A percentile compares a stretch with the other conserved stretches of the same genome.
Conservation (phyloP, 1,139 yeast genomes). For the Scheffersomyces segobiensis region DNA sequence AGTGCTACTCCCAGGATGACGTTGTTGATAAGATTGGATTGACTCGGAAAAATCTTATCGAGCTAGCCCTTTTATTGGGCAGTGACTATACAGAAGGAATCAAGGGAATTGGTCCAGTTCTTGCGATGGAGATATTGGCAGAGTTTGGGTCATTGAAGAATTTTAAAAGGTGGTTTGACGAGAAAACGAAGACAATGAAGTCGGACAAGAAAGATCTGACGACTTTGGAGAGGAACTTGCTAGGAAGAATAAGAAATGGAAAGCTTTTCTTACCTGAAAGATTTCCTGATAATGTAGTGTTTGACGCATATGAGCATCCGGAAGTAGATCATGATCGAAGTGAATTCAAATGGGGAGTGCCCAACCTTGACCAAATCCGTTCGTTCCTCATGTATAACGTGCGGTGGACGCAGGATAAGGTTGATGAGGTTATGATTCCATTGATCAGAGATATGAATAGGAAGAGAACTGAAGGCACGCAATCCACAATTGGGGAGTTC, state of each 20-base stretch:
- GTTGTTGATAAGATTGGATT: constrained; percentile 69
- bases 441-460: constrained; percentile 77
- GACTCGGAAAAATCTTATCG: constrained; percentile 62
- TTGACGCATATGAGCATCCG: constrained; percentile 74
- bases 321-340: constrained; percentile 82
- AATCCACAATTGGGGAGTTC: constrained; percentile 58
- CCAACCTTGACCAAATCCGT: constrained; percentile 78
- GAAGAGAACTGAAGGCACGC: constrained; percentile 54
- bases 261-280: constrained; percentile 61
- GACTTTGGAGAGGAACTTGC: constrained; percentile 47
- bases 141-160: constrained; percentile 58
- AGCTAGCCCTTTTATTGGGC: constrained; percentile 79
- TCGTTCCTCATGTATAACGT: constrained; percentile 66
- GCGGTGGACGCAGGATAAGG: constrained; percentile 78
- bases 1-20: constrained; percentile 67
- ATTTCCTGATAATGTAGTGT: constrained; percentile 72
- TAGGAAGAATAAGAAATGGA: constrained; percentile 56
- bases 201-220: constrained; percentile 20
- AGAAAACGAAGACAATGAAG: constrained; percentile 18
- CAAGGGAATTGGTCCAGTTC: constrained; percentile 89
- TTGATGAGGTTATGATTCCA: constrained; percentile 89
- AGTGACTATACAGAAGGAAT: constrained; percentile 94
- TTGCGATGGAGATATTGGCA: constrained; percentile 89
- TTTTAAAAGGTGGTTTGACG: constrained; percentile 45
- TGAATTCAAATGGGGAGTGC: constrained; percentile 85